Percentiles rank a stretch among this genome's conserved stretches.
phyloP scores from a whole-genome alignment of 2,329 filamentous ascomycete genomes.

The Calonectria fujianensis region DNA sequence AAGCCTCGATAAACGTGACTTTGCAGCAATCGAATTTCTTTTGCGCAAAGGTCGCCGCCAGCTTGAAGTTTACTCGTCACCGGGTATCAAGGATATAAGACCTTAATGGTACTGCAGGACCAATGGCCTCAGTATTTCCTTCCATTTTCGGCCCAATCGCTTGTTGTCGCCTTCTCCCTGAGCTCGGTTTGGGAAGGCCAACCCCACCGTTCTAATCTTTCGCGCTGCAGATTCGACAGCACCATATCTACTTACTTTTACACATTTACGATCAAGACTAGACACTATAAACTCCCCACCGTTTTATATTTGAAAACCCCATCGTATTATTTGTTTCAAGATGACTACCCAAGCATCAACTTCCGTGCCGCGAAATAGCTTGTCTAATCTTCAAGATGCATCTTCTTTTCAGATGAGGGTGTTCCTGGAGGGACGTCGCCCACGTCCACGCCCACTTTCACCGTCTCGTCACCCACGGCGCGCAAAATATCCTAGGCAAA shows the following conservation, averaged over 20 bases:
- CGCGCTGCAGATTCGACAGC: constrained; percentile 2
- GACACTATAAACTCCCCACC: constrained; percentile 34
- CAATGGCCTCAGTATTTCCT: neutral
- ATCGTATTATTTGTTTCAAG: constrained; percentile 34
- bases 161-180: constrained; percentile 9
- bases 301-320: constrained; percentile 45
- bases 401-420: constrained; percentile 35
- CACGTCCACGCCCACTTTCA: constrained; percentile 55
- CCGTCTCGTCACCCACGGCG: constrained; percentile 53
- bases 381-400: constrained; percentile 44
- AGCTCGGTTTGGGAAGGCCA: constrained; percentile 19
- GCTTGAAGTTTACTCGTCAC: constrained; percentile 86
- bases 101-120: constrained; percentile 53
- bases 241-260: constrained; percentile 24
- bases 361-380: constrained; percentile 48
- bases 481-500: constrained; percentile 44
- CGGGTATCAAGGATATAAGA: constrained; percentile 85
- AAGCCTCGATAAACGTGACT: constrained; percentile 86
- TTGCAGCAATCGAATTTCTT: constrained; percentile 88
- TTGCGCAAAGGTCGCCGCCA: constrained; percentile 88
- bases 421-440: constrained; percentile 48
- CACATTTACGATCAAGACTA: neutral
- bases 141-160: constrained; percentile 12
- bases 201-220: neutral
- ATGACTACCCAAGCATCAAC: constrained; percentile 59